Conservation (phyloP, 805 yeast genomes). For the Zygotorulaspora florentina region DNA sequence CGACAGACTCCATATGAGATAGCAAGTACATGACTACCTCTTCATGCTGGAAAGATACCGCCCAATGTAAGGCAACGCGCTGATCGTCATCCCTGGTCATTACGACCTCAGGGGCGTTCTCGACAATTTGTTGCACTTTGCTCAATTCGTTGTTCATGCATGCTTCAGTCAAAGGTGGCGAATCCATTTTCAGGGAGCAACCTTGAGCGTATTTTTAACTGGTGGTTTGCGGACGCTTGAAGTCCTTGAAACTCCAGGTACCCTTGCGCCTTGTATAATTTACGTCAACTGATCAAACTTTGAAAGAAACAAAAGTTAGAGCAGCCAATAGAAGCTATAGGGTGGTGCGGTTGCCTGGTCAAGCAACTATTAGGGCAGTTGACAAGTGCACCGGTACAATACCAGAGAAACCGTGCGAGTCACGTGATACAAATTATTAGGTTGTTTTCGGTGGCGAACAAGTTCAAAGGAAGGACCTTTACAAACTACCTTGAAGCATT, state of each 20-base stretch:
- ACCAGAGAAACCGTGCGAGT: too few species aligned
- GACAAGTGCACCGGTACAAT: too few species aligned
- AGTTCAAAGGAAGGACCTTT: not conserved
- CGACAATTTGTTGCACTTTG: conserved; percentile 48
- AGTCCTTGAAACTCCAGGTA: too few species aligned
- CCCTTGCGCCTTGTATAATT: too few species aligned
- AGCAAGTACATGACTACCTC: conserved; percentile 47
- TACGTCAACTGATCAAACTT: too few species aligned
- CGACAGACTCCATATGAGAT: conserved; percentile 38
- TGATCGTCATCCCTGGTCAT: conserved; percentile 61
- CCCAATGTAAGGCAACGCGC: conserved; percentile 87
- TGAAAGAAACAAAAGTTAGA: too few species aligned
- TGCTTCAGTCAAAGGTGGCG: conserved; percentile 52
- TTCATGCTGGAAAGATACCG: conserved; percentile 57
- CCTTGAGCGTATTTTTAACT: too few species aligned
- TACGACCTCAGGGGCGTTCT: conserved; percentile 46
- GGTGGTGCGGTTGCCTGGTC: too few species aligned
- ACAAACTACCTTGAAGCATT: not conserved
- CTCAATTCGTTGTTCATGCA: conserved; percentile 56
- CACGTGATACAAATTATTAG: not conserved
- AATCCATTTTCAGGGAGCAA: conserved; percentile 8
- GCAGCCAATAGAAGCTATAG: too few species aligned
- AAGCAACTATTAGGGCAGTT: too few species aligned
- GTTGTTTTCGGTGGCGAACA: conserved; percentile 7
- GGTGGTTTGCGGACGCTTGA: too few species aligned